Percentiles rank a stretch among this genome's conserved stretches.
Conservation (phyloP, 202 grass and related monocot genomes). For the Bolboschoenoplectus hybrid region DNA sequence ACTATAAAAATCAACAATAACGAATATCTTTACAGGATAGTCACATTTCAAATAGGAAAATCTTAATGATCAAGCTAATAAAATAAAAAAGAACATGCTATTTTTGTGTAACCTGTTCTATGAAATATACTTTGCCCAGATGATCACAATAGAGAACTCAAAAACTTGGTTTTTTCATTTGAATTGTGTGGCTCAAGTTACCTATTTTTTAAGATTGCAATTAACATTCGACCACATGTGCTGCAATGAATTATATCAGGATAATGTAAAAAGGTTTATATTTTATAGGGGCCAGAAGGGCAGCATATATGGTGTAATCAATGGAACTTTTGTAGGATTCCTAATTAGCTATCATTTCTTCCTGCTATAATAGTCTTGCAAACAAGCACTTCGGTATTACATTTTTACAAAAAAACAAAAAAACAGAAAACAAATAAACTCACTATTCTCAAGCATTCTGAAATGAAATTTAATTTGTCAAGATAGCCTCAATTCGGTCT, state of each 20-base stretch:
- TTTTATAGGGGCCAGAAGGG: not conserved
- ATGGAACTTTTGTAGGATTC: not conserved
- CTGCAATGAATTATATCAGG: not conserved
- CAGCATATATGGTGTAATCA: not conserved
- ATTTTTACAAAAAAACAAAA: constrained; percentile 4
- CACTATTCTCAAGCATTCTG: not conserved
- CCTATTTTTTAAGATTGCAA: not conserved
- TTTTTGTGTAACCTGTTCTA: not conserved
- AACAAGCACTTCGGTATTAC: not conserved
- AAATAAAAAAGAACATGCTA: not conserved
- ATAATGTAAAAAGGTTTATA: constrained; percentile 1
- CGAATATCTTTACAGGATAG: not conserved
- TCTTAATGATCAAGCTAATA: not conserved
- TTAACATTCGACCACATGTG: not conserved
- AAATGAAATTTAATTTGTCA: constrained; percentile 52
- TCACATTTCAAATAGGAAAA: constrained; percentile 7
- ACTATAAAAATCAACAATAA: not conserved
- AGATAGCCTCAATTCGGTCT: constrained; percentile 81
- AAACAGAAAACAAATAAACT: not conserved
- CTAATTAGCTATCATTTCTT: not conserved
- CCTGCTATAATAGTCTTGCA: not conserved
- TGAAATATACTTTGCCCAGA: not conserved
- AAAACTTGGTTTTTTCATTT: not conserved
- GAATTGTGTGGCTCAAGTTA: not conserved
- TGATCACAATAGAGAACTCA: not conserved